Conservation (phyloP, 2,329 filamentous ascomycete genomes). For the Hymenoscyphus scutula region DNA sequence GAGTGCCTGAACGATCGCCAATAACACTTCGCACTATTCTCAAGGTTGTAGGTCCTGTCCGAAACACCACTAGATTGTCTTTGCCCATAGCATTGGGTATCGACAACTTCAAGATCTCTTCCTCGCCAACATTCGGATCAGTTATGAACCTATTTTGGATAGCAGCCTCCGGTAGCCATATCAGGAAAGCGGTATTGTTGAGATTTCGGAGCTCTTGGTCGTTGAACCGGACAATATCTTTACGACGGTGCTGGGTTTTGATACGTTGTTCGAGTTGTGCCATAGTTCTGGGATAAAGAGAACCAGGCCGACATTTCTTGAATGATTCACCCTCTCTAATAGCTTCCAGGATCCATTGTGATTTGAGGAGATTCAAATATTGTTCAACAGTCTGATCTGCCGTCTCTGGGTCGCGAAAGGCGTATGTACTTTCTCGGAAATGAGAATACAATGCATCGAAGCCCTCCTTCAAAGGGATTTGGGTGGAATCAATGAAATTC, state of each 20-base stretch:
- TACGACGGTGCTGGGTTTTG: too few species aligned
- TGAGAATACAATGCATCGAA: slow-evolving; percentile 15
- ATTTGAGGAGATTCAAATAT: slow-evolving; percentile 16
- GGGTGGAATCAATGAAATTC: background rate
- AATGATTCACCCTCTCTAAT: slow-evolving; percentile 6
- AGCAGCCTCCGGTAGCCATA: too few species aligned
- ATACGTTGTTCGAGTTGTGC: slow-evolving; percentile 9
- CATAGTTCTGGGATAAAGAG: slow-evolving; percentile 13
- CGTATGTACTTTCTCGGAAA: slow-evolving; percentile 15
- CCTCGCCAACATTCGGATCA: too few species aligned
- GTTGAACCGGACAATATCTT: too few species aligned
- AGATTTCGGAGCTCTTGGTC: too few species aligned
- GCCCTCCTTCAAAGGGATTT: slow-evolving; percentile 14
- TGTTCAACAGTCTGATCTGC: slow-evolving; percentile 15
- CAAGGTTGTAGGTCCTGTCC: too few species aligned
- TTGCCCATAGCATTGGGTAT: too few species aligned
- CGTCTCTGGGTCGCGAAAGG: slow-evolving; percentile 12
- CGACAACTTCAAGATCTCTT: too few species aligned
- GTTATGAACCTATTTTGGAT: too few species aligned
- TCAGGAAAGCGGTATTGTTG: too few species aligned
- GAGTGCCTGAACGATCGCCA: background rate
- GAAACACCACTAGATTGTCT: too few species aligned
- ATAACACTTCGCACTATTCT: too few species aligned
- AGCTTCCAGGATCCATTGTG: slow-evolving; percentile 13
- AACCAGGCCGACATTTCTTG: slow-evolving; percentile 5